phyloP scores from a whole-genome alignment of 805 yeast species.

The Millerago galiae region DNA sequence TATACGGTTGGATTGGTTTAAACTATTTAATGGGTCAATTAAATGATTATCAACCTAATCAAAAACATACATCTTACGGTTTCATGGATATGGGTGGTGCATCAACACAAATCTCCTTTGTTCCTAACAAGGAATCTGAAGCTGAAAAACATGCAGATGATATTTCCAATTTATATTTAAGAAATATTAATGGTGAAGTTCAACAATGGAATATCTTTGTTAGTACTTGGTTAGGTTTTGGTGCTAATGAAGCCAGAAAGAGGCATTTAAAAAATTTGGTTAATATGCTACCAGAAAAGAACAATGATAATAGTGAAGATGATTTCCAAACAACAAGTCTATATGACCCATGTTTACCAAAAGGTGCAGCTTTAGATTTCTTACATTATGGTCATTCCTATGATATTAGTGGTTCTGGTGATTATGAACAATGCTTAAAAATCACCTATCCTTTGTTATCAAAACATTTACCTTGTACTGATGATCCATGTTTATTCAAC shows the following conservation, averaged over 20 bases:
- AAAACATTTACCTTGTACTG: conserved; percentile 76
- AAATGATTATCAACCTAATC: conserved; percentile 36
- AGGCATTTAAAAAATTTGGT: conserved; percentile 60
- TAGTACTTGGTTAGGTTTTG: conserved; percentile 95
- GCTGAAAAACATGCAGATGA: conserved; percentile 64
- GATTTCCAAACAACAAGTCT: conserved; percentile 33
- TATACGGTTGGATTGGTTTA: conserved; percentile 92
- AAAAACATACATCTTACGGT: conserved; percentile 61
- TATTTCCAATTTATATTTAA: conserved; percentile 55
- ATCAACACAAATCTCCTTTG: conserved; percentile 91
- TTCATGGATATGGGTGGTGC: conserved; percentile 99
- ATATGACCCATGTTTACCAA: conserved; percentile 78
- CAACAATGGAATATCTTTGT: conserved; percentile 86
- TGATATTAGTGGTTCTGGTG: conserved; percentile 67
- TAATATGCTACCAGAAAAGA: conserved; percentile 39
- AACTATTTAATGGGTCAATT: conserved; percentile 74
- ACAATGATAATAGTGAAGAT: conserved; percentile 41
- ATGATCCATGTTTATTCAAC: conserved; percentile 86
- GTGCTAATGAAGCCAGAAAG: conserved; percentile 88
- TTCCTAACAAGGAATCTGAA: conserved; percentile 62
- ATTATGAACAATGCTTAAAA: conserved; percentile 65
- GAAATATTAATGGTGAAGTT: conserved; percentile 61
- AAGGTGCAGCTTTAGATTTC: conserved; percentile 45
- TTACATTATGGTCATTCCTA: conserved; percentile 41
- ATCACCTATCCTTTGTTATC: conserved; percentile 70